A percentile compares a stretch with the other conserved stretches of the same genome.
Conservation (phyloP, 2,329 filamentous ascomycete species). For the Pseudocercospora macadamiae region DNA sequence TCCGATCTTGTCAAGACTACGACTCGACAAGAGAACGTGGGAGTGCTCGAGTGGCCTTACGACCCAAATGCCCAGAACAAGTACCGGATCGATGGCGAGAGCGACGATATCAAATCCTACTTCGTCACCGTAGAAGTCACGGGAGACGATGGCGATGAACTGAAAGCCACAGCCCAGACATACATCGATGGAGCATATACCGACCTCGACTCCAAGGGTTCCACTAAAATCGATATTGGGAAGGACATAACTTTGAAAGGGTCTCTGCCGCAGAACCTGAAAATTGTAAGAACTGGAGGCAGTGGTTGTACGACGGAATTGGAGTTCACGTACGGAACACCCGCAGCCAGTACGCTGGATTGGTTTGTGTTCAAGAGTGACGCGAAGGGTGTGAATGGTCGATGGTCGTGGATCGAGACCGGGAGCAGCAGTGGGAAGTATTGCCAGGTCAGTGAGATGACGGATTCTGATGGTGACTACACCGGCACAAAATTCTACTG, state of each 20-base stretch:
- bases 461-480: background rate
- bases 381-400: background rate
- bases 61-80: slow-evolving; percentile 5
- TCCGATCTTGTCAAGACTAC: background rate
- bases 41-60: slow-evolving; percentile 13
- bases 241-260: slow-evolving; percentile 4
- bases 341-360: background rate
- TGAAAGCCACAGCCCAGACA: slow-evolving; percentile 4
- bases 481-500: background rate
- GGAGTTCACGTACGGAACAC: slow-evolving; percentile 12
- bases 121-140: slow-evolving; percentile 13
- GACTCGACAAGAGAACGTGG: background rate
- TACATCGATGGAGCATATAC: background rate
- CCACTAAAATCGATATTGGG: background rate
- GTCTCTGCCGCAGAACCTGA: slow-evolving; percentile 3
- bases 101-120: slow-evolving; percentile 7
- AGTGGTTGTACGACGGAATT: slow-evolving; percentile 7
- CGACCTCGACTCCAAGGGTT: background rate
- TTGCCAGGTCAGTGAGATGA: background rate
- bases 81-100: slow-evolving; percentile 13
- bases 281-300: background rate
- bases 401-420: background rate
- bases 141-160: slow-evolving; percentile 8
- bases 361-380: slow-evolving; percentile 10
- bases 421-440: background rate